Percentiles rank a stretch among this genome's conserved stretches.
These are phyloP conservation scores for Penicillium griseofulvum DNA, from an alignment of 2,329 filamentous ascomycete species.

Conservation along the genomic window DNA sequence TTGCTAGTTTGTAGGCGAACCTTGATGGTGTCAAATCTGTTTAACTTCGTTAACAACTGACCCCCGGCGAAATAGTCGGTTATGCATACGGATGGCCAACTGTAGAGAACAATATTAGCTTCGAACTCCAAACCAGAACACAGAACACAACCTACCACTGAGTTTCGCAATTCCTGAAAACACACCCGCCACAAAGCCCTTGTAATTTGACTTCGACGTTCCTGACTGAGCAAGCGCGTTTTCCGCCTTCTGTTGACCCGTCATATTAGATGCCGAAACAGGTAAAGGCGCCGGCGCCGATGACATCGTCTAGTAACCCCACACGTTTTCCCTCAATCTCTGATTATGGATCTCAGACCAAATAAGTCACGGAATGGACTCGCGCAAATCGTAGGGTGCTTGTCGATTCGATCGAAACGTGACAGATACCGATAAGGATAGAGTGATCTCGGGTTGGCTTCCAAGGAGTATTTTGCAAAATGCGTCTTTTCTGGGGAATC, in stretches of 20 bases:
- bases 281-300: slow-evolving; percentile 21
- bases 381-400: background rate
- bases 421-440: slow-evolving; percentile 5
- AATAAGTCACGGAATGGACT: slow-evolving; percentile 10
- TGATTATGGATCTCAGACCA: background rate
- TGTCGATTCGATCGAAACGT: background rate
- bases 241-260: slow-evolving; percentile 8
- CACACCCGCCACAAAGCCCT: slow-evolving; percentile 95
- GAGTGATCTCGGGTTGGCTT: background rate
- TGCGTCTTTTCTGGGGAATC: background rate
- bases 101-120: slow-evolving; percentile 26
- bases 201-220: slow-evolving; percentile 62
- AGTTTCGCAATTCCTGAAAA: slow-evolving; percentile 93
- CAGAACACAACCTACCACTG: slow-evolving; percentile 57
- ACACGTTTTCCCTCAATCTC: background rate
- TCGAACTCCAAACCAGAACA: background rate
- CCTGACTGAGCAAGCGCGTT: slow-evolving; percentile 11
- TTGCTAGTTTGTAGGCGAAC: slow-evolving; percentile 89
- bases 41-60: background rate
- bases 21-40: slow-evolving; percentile 90
- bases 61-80: background rate
- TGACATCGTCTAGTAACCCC: slow-evolving; percentile 20
- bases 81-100: slow-evolving; percentile 58
- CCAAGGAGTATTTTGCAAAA: background rate
- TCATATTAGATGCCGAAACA: slow-evolving; percentile 1